phyloP scores from a whole-genome alignment of 306 rosid genomes.

The Cucumis hystrix region DNA sequence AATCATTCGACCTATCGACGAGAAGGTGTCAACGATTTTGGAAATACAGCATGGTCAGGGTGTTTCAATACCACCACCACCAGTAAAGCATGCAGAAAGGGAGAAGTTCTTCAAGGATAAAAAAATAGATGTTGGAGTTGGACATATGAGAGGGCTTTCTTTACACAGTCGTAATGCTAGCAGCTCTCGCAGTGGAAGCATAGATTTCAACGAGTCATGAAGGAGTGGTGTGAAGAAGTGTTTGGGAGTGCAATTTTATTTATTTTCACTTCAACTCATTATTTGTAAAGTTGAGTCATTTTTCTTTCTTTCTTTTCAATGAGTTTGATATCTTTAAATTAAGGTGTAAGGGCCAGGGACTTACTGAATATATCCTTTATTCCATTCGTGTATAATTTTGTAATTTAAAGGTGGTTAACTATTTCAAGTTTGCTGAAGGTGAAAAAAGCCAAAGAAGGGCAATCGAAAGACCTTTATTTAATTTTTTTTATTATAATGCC shows the following conservation, averaged over 20 bases:
- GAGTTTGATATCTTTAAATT: neutral
- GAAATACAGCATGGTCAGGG: conserved; percentile 26
- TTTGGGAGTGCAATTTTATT: neutral
- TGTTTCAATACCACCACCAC: conserved; percentile 74
- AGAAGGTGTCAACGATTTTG: conserved; percentile 29
- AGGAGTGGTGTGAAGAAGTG: neutral
- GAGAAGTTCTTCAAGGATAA: conserved; percentile 76
- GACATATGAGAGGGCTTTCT: conserved; percentile 69
- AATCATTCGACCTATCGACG: conserved; percentile 50
- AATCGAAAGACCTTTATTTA: neutral
- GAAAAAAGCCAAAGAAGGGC: neutral
- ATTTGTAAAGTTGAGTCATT: neutral
- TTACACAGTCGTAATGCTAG: conserved; percentile 69
- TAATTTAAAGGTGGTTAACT: neutral
- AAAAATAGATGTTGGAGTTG: conserved; percentile 47
- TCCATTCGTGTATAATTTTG: neutral
- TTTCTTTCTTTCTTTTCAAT: neutral
- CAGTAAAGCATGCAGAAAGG: conserved; percentile 76
- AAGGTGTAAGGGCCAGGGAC: neutral
- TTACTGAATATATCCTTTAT: neutral
- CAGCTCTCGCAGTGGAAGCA: conserved; percentile 81
- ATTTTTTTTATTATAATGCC: no score
- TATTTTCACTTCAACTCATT: conserved; percentile 3
- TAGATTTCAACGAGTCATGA: conserved; percentile 54
- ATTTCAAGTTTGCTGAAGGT: neutral